Evolutionary conservation across 2,329 filamentous ascomycete genomes (phyloP).

Genomic region (Apiospora pterosperma): DNA sequence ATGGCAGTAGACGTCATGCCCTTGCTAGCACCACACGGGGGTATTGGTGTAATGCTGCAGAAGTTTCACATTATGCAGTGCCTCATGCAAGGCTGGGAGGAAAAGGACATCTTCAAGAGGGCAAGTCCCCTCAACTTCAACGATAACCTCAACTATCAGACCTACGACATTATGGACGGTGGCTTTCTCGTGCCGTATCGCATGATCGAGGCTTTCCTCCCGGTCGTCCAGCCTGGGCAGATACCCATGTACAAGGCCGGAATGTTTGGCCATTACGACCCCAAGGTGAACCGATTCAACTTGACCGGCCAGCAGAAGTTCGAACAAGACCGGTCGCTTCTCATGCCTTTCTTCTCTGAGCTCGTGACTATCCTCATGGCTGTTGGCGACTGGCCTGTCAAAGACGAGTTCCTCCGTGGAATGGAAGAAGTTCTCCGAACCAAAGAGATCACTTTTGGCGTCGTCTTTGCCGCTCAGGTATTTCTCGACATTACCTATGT

Average conservation of each 20-base stretch:
- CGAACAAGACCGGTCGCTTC: constrained; percentile 30
- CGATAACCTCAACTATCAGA: constrained; percentile 20
- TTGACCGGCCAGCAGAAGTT: constrained; percentile 28
- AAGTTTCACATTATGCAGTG: constrained; percentile 14
- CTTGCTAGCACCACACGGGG: constrained; percentile 19
- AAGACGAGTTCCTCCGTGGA: constrained; percentile 35
- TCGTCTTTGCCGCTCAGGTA: constrained; percentile 37
- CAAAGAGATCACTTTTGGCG: constrained; percentile 28
- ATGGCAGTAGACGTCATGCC: constrained; percentile 28
- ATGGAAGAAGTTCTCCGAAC: constrained; percentile 29
- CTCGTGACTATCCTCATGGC: constrained; percentile 19
- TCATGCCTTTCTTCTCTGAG: constrained; percentile 32
- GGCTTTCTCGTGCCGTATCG: constrained; percentile 16
- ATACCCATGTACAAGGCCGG: constrained; percentile 22
- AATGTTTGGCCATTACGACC: constrained; percentile 22
- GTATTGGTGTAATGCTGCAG: constrained; percentile 15
- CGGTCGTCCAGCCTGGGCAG: constrained; percentile 8
- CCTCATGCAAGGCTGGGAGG: constrained; percentile 12
- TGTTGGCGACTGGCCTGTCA: constrained; percentile 21
- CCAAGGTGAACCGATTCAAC: constrained; percentile 15
- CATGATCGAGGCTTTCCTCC: constrained; percentile 12
- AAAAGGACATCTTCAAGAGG: constrained; percentile 7
- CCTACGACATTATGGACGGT: constrained; percentile 23
- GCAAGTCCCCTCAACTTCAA: background rate
- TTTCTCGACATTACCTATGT: constrained; percentile 38